Conservation (phyloP, 768 basidiomycete genomes). For the Boletus sp. region DNA sequence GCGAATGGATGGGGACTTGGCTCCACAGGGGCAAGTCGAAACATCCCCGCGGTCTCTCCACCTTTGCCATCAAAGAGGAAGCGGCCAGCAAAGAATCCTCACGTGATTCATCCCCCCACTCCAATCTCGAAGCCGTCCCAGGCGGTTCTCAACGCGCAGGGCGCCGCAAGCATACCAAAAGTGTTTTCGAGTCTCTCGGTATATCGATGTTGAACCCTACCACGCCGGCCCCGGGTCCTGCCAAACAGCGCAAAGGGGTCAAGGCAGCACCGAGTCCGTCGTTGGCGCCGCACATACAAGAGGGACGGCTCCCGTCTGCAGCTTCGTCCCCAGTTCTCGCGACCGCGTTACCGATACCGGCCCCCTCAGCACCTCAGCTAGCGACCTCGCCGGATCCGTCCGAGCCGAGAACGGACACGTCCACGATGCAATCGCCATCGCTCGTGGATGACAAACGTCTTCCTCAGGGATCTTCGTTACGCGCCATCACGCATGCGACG, state of each 20-base stretch:
- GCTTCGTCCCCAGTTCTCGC: conserved; percentile 21
- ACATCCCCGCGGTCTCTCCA: conserved; percentile 21
- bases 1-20: conserved; percentile 80
- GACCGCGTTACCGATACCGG: conserved; percentile 15
- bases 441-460: conserved; percentile 29
- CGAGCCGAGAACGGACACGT: conserved; percentile 27
- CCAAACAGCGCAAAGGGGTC: conserved; percentile 20
- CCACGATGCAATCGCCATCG: conserved; percentile 27
- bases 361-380: conserved; percentile 28
- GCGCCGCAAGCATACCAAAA: conserved; percentile 50
- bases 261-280: conserved; percentile 30
- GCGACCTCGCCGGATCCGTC: conserved; percentile 21
- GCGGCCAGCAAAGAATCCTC: conserved; percentile 18
- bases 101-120: conserved; percentile 21
- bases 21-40: conserved; percentile 54
- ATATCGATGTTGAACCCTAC: conserved; percentile 63
- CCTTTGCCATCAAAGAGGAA: conserved; percentile 24
- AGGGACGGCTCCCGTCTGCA: conserved; percentile 9
- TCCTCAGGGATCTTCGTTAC: conserved; percentile 63
- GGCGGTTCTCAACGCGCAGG: conserved; percentile 12
- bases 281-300: conserved; percentile 6
- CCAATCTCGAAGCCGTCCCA: conserved; percentile 11
- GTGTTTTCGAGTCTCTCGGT: conserved; percentile 71
- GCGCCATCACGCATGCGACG: conserved; percentile 79
- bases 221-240: conserved; percentile 26